Base-by-base conservation (phyloP, 192 early-diverging fungal species). In the Thamnidium elegans region DNA sequence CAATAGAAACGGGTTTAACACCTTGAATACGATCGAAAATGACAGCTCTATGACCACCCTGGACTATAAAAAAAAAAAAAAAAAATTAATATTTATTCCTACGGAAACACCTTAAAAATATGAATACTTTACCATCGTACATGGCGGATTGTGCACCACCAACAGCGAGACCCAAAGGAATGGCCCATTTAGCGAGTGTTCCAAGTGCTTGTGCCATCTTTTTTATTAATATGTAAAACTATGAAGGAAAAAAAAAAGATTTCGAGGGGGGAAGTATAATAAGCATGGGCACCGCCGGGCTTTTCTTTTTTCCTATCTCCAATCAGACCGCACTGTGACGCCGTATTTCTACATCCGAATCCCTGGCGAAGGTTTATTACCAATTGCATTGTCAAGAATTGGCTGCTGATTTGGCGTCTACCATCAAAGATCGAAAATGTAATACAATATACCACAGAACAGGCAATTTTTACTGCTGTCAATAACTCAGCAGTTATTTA, bases 11-110 rank as follows among this genome's bases (percentile, higher is more conserved):
- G 52, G 84, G 86, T 69, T 88, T 87, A 46, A 98, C 93, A 79
- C 95, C 96, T 61, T 93, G 85, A 46, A 94, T 66, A 74, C 97
- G 90, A 72, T 99, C 95, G 77, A 98, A 99, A 67, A 99, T 91
- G 36, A 99, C 94, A 0, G 95, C 97, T 60, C 97, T 89, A 67
- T 94, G 81, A 46, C 97, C 97, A 69, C 94, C 97, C 77, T 95
- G 89, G 56, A 99, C 97, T 94, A 74, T 71, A n/a, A n/a, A n/a
- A n/a, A n/a, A n/a, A n/a, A n/a, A n/a, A n/a, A n/a, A n/a, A n/a
- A n/a, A n/a, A n/a, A n/a, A n/a, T n/a, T n/a, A 19, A 20, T 31
- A 30, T 63, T 9, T 9, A 26, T 26, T 48, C 4, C 13, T 19
- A 53, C 10, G 6, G 0, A 21, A 42, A 54, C 23, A 56, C 8